Base-by-base conservation (phyloP, 169 alveolate species). In the Toxoplasma gondii region DNA sequence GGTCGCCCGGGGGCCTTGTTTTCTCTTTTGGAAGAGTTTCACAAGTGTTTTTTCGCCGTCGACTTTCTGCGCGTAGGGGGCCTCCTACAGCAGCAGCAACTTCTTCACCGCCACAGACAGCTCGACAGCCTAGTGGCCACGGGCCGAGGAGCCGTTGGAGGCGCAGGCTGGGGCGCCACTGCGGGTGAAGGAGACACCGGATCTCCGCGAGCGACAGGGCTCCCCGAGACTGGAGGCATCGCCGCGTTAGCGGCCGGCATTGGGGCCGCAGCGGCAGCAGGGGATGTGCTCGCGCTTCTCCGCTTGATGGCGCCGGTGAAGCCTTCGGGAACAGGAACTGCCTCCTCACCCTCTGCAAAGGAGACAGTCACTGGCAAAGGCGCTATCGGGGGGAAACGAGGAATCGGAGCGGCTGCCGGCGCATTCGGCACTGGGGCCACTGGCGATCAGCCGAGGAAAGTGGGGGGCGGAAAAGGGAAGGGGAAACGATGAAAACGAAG, bases 61-160 rank as follows among this genome's bases (percentile, higher is more conserved):
- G 84, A 74, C 84, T 74, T 31, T 16, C 49, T 74, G 5, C 84
- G 84, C 27, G 43, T 74, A 16, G 84, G 84, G 27, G 17, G n/a
- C n/a, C 43, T 74, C 27, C 84, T 74, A n/a, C 84, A 74, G 84
- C 84, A 34, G 84, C 84, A 34, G 84, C 49, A 74, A 74, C 17
- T 74, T 27, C 44, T 36, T n/a, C 84, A 74, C 19, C 39, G 84
- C 24, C 84, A 74, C 44, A 41, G 39, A n/a, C 84, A 34, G 84
- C 44, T 74, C 84, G 84, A 74, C 27, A n/a, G 45, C 49, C 9
- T 31, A n/a, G n/a, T 31, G 24, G 84, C 84, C 84, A 74, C n/a
- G 84, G 84, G 84, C 44, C 84, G 84, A 17, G 45, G 39, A 17
- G 39, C 43, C 41, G 19, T 31, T 44, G 84, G 84, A 1, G 43